A percentile compares a stretch with the other conserved stretches of the same genome.
phyloP scores from a whole-genome alignment of 306 rosid genomes.

The Datisca glomerata region DNA sequence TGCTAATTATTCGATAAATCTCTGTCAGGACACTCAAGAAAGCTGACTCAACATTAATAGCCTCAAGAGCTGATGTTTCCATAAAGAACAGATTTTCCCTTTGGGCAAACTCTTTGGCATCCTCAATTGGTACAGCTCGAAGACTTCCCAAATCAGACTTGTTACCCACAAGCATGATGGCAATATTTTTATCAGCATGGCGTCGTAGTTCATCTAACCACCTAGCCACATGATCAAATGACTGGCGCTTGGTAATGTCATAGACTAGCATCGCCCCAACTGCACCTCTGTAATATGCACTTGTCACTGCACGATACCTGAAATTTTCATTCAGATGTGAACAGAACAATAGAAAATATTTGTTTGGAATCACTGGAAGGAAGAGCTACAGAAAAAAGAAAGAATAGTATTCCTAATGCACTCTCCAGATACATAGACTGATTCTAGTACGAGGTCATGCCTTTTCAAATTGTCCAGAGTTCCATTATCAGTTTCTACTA shows the following conservation, averaged over 20 bases:
- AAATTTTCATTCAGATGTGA: no score
- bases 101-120: conserved; percentile 65
- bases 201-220: conserved; percentile 79
- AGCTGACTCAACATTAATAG: conserved; percentile 75
- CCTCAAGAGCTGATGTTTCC: conserved; percentile 91
- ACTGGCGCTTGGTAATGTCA: conserved; percentile 63
- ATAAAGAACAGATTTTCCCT: conserved; percentile 67
- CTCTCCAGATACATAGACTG: no score
- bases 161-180: conserved; percentile 86
- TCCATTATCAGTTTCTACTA: no score
- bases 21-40: conserved; percentile 70
- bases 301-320: conserved; percentile 94
- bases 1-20: conserved; percentile 48
- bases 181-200: conserved; percentile 65
- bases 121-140: conserved; percentile 64
- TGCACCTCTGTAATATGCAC: conserved; percentile 94
- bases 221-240: conserved; percentile 62
- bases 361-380: no score
- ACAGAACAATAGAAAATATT: conserved; percentile 11
- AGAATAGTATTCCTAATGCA: no score
- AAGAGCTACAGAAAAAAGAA: no score
- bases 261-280: conserved; percentile 87
- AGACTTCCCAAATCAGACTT: conserved; percentile 64
- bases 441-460: no score
- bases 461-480: no score